Percentiles rank a stretch among this genome's conserved stretches.
Conservation (phyloP, 768 basidiomycete genomes). For the Zangia roseola region DNA sequence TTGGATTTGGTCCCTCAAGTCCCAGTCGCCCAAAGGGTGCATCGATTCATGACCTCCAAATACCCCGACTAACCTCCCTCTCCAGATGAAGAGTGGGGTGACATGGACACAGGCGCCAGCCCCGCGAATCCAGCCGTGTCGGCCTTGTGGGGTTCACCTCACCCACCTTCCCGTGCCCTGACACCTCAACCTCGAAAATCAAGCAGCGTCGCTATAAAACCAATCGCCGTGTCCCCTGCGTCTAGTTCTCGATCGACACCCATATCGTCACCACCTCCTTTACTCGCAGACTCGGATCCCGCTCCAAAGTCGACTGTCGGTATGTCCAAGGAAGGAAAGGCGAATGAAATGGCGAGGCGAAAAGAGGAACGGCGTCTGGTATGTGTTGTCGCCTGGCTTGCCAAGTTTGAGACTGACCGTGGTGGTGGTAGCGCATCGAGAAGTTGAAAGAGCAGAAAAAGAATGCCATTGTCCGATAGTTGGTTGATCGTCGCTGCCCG, state of each 20-base stretch:
- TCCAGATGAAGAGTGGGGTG: slow-evolving; percentile 21
- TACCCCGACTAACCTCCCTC: neutral
- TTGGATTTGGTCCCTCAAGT: slow-evolving; percentile 25
- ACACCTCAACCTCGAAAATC: slow-evolving; percentile 21
- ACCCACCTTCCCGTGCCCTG: slow-evolving; percentile 13
- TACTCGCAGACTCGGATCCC: slow-evolving; percentile 11
- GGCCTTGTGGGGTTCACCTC: slow-evolving; percentile 18
- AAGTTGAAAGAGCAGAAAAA: slow-evolving; percentile 82
- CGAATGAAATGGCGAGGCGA: slow-evolving; percentile 86
- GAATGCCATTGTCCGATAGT: slow-evolving; percentile 24
- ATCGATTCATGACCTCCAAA: neutral
- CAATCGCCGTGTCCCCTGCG: slow-evolving; percentile 8
- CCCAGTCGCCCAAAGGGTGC: slow-evolving; percentile 14
- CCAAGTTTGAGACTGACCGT: slow-evolving; percentile 3
- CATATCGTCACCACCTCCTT: slow-evolving; percentile 21
- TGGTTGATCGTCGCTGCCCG: neutral
- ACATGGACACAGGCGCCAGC: slow-evolving; percentile 10
- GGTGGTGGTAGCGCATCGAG: slow-evolving; percentile 59
- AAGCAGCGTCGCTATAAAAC: slow-evolving; percentile 1
- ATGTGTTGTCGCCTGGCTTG: slow-evolving; percentile 17
- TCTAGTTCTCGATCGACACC: slow-evolving; percentile 25
- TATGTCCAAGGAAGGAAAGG: slow-evolving; percentile 89
- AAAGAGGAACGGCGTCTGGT: slow-evolving; percentile 93
- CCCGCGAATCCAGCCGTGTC: slow-evolving; percentile 3
- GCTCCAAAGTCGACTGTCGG: slow-evolving; percentile 35